A percentile compares a stretch with the other conserved stretches of the same genome.
Conservation (phyloP, 23 red algal genomes). For the Agarophyton chilense region DNA sequence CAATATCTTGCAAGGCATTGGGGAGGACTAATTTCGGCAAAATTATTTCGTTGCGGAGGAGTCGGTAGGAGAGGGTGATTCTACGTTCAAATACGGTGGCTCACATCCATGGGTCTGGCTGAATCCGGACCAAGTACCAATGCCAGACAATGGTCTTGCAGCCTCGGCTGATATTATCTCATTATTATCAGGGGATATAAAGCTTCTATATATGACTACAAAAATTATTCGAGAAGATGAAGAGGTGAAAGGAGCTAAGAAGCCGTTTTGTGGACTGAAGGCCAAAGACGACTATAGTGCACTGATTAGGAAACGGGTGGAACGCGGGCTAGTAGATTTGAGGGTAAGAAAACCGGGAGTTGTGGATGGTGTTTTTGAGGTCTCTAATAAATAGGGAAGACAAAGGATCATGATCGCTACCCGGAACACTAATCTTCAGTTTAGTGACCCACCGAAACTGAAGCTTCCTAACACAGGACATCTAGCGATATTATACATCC, state of each 20-base stretch:
- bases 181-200: neutral
- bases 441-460: too few species aligned
- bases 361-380: neutral
- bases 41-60: too few species aligned
- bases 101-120: neutral
- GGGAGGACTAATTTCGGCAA: too few species aligned
- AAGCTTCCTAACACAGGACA: too few species aligned
- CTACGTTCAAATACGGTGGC: neutral
- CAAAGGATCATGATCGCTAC: conserved; percentile 12
- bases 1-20: too few species aligned
- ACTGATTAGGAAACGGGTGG: neutral
- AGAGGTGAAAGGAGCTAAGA: neutral
- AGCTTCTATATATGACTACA: neutral
- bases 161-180: neutral
- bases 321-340: neutral
- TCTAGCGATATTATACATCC: too few species aligned
- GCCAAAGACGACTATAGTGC: neutral
- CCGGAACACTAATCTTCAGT: neutral
- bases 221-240: neutral
- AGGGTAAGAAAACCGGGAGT: too few species aligned
- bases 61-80: too few species aligned
- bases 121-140: neutral
- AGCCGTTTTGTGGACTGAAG: neutral
- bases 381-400: neutral
- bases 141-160: neutral